Percentiles rank a stretch among this genome's conserved stretches.
Evolutionary conservation across 495 filamentous ascomycete species (phyloP).

Genomic region (Penicillium egyptiacum): DNA sequence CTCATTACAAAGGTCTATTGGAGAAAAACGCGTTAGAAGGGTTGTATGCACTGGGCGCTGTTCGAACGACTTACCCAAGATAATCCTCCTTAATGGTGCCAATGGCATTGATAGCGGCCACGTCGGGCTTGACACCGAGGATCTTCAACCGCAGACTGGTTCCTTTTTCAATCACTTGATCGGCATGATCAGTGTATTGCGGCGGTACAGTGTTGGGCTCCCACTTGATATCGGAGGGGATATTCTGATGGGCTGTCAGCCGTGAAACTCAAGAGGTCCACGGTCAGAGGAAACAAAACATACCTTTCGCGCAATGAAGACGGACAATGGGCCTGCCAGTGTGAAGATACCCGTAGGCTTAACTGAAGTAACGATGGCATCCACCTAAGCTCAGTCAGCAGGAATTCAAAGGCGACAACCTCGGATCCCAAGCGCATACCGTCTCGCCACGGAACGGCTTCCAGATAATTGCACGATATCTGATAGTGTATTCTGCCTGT

Average conservation of each 20-base stretch:
- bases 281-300: constrained; percentile 22
- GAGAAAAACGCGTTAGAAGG: constrained; percentile 12
- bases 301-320: constrained; percentile 89
- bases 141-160: constrained; percentile 92
- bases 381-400: constrained; percentile 59
- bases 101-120: constrained; percentile 92
- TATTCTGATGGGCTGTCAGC: constrained; percentile 61
- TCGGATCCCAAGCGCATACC: constrained; percentile 52
- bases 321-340: constrained; percentile 79
- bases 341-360: constrained; percentile 92
- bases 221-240: constrained; percentile 88
- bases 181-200: constrained; percentile 82
- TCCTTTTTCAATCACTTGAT: constrained; percentile 90
- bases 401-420: background rate
- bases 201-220: constrained; percentile 85
- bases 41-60: background rate
- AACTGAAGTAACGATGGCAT: constrained; percentile 86
- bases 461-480: constrained; percentile 96
- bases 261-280: background rate
- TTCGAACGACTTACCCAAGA: constrained; percentile 45
- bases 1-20: constrained; percentile 41
- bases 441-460: constrained; percentile 95
- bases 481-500: constrained; percentile 88
- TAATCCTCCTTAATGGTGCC: constrained; percentile 91
- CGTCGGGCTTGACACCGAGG: constrained; percentile 85